Evolutionary conservation across 176 grass and related monocot genomes (phyloP).

Genomic region (Paspalum vaginatum): DNA sequence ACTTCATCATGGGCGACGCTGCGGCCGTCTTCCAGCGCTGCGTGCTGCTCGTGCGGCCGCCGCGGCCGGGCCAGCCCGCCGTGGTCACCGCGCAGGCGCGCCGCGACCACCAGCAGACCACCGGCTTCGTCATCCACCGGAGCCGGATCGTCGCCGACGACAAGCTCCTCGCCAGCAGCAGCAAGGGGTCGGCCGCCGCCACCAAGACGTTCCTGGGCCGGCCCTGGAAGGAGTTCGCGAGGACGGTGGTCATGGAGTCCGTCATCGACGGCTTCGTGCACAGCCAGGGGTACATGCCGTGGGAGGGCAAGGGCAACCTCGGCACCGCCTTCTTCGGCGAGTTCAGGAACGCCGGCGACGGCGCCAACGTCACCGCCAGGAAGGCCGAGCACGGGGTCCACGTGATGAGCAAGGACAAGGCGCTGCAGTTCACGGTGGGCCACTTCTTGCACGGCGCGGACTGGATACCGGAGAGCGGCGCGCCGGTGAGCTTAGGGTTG

Average conservation of each 20-base stretch:
- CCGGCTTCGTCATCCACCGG: conserved; percentile 81
- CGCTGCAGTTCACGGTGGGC: conserved; percentile 62
- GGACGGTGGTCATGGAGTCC: conserved; percentile 76
- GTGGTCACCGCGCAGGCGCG: conserved; percentile 78
- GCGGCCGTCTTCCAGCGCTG: conserved; percentile 88
- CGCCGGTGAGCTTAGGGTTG: conserved; percentile 67
- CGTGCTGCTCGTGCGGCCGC: conserved; percentile 61
- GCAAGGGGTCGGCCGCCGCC: neutral
- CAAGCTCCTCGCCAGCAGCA: neutral
- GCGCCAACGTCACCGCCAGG: conserved; percentile 48
- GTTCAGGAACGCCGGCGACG: conserved; percentile 60
- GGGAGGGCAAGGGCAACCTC: conserved; percentile 50
- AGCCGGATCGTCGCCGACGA: conserved; percentile 61
- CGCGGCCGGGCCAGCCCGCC: conserved; percentile 55
- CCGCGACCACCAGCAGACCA: conserved; percentile 69
- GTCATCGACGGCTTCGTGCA: conserved; percentile 64
- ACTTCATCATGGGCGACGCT: conserved; percentile 88
- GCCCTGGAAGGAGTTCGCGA: conserved; percentile 76
- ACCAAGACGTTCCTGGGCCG: conserved; percentile 62
- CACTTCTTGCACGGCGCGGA: conserved; percentile 69
- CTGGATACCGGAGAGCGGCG: conserved; percentile 79
- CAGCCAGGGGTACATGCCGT: conserved; percentile 69
- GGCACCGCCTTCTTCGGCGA: conserved; percentile 75
- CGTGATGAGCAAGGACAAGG: conserved; percentile 49
- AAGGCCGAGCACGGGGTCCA: conserved; percentile 58